Conservation (phyloP, 495 filamentous ascomycete genomes). For the Cenococcum geophilum region DNA sequence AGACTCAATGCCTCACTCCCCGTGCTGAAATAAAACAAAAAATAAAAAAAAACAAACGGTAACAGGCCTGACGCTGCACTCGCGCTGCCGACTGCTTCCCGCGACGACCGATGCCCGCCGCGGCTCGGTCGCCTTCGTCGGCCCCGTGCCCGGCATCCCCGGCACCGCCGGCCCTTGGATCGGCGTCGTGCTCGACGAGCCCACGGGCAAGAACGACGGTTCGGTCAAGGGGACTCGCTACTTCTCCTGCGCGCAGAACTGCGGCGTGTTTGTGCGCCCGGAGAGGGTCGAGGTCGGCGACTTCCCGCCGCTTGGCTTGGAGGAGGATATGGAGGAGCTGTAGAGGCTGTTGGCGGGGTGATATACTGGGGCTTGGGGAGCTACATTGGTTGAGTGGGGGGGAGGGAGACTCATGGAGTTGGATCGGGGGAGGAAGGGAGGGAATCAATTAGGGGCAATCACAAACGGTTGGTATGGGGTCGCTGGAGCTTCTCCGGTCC, state of each 20-base stretch:
- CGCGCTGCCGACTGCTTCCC: slow-evolving; percentile 55
- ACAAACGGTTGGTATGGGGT: neutral
- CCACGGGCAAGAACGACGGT: slow-evolving; percentile 85
- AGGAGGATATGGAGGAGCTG: slow-evolving; percentile 70
- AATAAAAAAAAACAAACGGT: no score
- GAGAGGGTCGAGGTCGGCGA: slow-evolving; percentile 87
- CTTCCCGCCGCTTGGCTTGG: slow-evolving; percentile 56
- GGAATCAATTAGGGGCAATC: neutral
- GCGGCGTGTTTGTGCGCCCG: slow-evolving; percentile 80
- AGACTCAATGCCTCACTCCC: no score
- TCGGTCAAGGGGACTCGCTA: slow-evolving; percentile 70
- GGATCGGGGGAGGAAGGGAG: neutral
- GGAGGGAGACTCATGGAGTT: neutral
- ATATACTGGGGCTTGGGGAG: no score
- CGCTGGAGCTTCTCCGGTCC: neutral
- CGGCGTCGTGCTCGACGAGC: slow-evolving; percentile 79
- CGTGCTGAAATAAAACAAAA: no score
- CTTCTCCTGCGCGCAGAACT: slow-evolving; percentile 67
- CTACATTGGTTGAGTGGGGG: neutral
- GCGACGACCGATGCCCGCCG: slow-evolving; percentile 59
- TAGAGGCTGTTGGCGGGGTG: no score
- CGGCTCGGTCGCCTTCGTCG: slow-evolving; percentile 78
- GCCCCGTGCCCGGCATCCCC: slow-evolving; percentile 75
- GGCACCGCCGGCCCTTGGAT: slow-evolving; percentile 62
- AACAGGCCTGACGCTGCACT: slow-evolving; percentile 55